These are phyloP conservation scores for Trichoderma asperellum DNA, from an alignment of 2,329 filamentous ascomycete species.

Conservation along the genomic window DNA sequence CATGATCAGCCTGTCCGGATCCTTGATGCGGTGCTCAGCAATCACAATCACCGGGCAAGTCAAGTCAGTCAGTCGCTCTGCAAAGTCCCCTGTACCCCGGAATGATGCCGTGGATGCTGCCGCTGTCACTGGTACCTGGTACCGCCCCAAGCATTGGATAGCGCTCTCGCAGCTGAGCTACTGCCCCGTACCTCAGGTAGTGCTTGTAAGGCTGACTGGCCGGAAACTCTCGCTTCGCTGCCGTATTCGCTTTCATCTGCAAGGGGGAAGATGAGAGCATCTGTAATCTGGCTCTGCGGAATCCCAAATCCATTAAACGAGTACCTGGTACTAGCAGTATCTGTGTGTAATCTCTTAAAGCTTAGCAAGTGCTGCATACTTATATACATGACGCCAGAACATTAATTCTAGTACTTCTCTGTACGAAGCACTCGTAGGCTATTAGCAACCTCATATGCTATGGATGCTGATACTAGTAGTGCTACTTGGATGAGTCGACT, in stretches of 20 bases:
- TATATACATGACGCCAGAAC: background rate
- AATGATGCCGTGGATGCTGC: background rate
- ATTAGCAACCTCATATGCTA: background rate
- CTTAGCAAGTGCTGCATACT: background rate
- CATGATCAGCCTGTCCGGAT: constrained; percentile 20
- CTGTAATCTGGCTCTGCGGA: background rate
- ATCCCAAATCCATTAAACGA: too few relatives aligned
- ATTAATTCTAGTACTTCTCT: background rate
- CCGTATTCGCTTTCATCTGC: constrained; percentile 19
- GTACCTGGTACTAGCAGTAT: too few relatives aligned
- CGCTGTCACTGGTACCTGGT: background rate
- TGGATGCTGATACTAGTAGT: background rate
- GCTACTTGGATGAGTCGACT: background rate
- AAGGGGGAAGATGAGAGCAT: background rate
- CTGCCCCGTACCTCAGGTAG: background rate
- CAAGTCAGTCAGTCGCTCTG: background rate
- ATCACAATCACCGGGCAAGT: constrained; percentile 8
- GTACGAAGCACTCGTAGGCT: background rate
- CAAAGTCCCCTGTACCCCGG: background rate
- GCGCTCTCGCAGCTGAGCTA: background rate
- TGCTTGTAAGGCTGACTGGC: background rate
- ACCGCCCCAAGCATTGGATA: background rate
- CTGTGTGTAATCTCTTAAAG: background rate
- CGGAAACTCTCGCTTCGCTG: background rate
- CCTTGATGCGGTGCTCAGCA: background rate